Base-by-base conservation (phyloP, 371 early-diverging fungal genomes). In the Coemansia sp. region DNA sequence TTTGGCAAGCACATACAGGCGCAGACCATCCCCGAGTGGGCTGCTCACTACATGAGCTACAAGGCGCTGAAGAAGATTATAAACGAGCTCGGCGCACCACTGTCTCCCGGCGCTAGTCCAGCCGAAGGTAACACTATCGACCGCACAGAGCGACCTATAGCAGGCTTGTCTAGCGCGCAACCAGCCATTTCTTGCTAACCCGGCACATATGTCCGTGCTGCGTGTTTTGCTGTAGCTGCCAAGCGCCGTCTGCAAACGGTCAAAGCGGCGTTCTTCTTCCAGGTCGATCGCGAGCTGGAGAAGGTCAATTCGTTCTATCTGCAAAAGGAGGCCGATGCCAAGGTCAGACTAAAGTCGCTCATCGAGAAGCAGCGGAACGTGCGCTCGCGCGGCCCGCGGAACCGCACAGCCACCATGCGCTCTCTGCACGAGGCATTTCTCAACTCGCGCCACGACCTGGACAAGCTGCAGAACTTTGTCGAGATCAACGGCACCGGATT, bases 61-160 rank as follows among this genome's bases (percentile, higher is more conserved):
- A 95, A 95, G 80, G 94, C 87, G 31, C 85, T 96, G 51, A 96
- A 96, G 79, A 95, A 95, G 82, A 92, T 96, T 63, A 95, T 96
- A 70, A 92, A 91, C 66, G 86, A 87, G 36, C 71, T 74, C 41
- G 56, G 47, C 39, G 52, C 54, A 2, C 75, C 75, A 26, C 66
- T 64, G 36, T 59, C 78, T 10, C 68, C 71, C 3, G 47, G 67
- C 13, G 32, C 54, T 13, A 66, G 42, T 40, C 59, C 59, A 11
- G 58, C 71, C 14, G 75, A 74, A 39, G 67, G 67, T 67, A 61
- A 55, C 20, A 20, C 20, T 20, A 20, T 20, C 20, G 20, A 20
- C 20, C 20, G 20, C 20, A 20, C 20, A 20, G 20, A 20, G 20
- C 20, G 20, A 20, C 20, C 20, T 20, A 20, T 20, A 20, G 20